A percentile compares a stretch with the other conserved stretches of the same genome.
Evolutionary conservation across 2,329 filamentous ascomycete species (phyloP).

Genomic region (Penicillium carneum): DNA sequence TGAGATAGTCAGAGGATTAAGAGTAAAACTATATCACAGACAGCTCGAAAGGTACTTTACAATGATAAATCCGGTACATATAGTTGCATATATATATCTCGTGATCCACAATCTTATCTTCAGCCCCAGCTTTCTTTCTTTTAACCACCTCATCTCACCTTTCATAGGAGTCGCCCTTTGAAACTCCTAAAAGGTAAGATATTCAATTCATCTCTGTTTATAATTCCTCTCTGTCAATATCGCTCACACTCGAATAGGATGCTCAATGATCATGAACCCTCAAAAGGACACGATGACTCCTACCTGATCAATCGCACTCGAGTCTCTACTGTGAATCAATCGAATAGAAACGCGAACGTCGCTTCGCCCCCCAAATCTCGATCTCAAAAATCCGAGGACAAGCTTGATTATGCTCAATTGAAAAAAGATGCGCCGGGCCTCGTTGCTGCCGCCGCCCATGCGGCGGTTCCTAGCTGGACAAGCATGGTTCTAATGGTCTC

Average conservation of each 20-base stretch:
- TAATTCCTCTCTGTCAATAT: not conserved
- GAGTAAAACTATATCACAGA: no score
- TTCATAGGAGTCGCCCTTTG: not conserved
- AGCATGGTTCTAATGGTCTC: conserved; percentile 72
- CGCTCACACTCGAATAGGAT: conserved; percentile 15
- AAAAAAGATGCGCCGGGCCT: conserved; percentile 29
- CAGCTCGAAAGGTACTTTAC: no score
- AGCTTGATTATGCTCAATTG: conserved; percentile 11
- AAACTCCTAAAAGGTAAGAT: not conserved
- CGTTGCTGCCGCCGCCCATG: conserved; percentile 41
- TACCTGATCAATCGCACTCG: conserved; percentile 13
- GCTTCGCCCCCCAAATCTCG: not conserved
- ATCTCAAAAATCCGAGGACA: not conserved
- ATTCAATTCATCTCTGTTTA: not conserved
- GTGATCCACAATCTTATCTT: conserved; percentile 12
- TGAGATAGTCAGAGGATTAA: no score
- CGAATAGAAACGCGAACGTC: not conserved
- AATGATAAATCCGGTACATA: no score
- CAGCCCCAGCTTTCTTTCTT: conserved; percentile 13
- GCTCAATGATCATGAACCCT: conserved; percentile 27
- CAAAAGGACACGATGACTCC: conserved; percentile 19
- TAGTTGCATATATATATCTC: not conserved
- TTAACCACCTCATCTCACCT: conserved; percentile 4
- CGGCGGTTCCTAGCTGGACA: conserved; percentile 65
- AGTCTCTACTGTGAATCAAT: conserved; percentile 3